Percentiles rank a stretch among this genome's conserved stretches.
Evolutionary conservation across 805 yeast species (phyloP).

Genomic region (Yamadazyma akitaensis): DNA sequence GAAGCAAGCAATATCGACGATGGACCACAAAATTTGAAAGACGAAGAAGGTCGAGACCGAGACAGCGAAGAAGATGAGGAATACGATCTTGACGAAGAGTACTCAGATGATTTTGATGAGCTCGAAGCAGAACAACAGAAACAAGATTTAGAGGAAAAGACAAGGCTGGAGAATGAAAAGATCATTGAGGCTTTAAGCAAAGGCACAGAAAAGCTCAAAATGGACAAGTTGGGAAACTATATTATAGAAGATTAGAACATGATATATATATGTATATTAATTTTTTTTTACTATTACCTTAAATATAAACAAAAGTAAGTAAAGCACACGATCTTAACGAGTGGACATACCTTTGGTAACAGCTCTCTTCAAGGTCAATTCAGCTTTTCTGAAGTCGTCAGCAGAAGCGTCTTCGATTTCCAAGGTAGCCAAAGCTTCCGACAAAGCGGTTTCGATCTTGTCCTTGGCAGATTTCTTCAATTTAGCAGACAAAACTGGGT

Average conservation of each 20-base stretch:
- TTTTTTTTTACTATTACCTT: conserved; percentile 10
- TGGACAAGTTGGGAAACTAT: conserved; percentile 83
- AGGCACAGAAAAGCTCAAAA: conserved; percentile 64
- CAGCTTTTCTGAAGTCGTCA: conserved; percentile 99
- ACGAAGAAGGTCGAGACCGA: conserved; percentile 46
- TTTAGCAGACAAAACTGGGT: conserved; percentile 97
- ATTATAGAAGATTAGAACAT: conserved; percentile 48
- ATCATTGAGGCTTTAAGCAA: conserved; percentile 67
- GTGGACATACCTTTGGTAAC: conserved; percentile 99
- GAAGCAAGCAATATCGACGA: conserved; percentile 23
- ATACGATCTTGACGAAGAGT: conserved; percentile 27
- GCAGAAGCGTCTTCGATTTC: conserved; percentile 95
- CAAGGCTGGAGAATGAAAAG: conserved; percentile 42
- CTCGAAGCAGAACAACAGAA: conserved; percentile 19
- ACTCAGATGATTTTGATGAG: conserved; percentile 35
- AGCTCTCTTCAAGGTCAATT: conserved; percentile 97
- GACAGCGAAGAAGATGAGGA: conserved; percentile 26
- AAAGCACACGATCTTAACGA: conserved; percentile 59
- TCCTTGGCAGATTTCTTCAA: conserved; percentile 96
- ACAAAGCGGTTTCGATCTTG: conserved; percentile 95
- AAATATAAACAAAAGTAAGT: conserved; percentile 10
- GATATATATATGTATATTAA: conserved; percentile 10
- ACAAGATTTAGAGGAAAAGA: conserved; percentile 19
- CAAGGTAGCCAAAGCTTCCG: conserved; percentile 97
- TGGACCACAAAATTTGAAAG: conserved; percentile 28